Conservation (phyloP, 1,284 basidiomycete genomes). For the Testicularia cyperi region DNA sequence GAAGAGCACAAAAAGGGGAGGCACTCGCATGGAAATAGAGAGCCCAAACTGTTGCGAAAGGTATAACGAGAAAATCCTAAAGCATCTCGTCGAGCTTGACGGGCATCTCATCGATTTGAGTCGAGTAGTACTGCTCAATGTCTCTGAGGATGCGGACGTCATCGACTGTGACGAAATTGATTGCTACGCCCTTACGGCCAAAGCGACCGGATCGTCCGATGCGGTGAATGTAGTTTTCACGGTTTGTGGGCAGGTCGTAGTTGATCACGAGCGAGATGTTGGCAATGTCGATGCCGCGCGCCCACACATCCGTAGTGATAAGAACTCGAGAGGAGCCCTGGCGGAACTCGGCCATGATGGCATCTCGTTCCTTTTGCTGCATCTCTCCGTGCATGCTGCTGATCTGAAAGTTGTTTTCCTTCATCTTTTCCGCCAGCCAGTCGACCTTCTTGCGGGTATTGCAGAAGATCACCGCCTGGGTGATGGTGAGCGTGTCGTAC, state of each 20-base stretch:
- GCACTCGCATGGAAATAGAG: too few species aligned
- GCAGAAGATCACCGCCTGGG: slow-evolving; percentile 99
- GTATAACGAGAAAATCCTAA: too few species aligned
- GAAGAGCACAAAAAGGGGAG: too few species aligned
- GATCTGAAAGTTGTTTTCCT: slow-evolving; percentile 64
- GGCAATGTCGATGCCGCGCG: slow-evolving; percentile 96
- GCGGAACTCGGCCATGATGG: slow-evolving; percentile 98
- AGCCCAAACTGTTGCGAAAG: too few species aligned
- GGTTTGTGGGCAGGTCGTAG: slow-evolving; percentile 76
- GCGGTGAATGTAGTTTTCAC: slow-evolving; percentile 95
- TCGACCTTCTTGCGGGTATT: slow-evolving; percentile 99
- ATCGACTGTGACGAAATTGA: slow-evolving; percentile 72
- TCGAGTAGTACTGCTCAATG: slow-evolving; percentile 57
- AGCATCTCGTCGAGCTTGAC: slow-evolving; percentile 59
- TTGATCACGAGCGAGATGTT: slow-evolving; percentile 98
- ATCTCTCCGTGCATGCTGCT: slow-evolving; percentile 81
- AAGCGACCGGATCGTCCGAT: slow-evolving; percentile 94
- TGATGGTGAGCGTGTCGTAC: slow-evolving; percentile 98
- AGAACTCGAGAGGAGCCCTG: slow-evolving; percentile 68
- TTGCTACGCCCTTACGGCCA: slow-evolving; percentile 78
- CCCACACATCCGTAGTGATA: slow-evolving; percentile 79
- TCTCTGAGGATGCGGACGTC: slow-evolving; percentile 56
- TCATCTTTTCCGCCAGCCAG: slow-evolving; percentile 99
- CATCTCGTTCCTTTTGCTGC: slow-evolving; percentile 96
- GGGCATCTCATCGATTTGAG: slow-evolving; percentile 60